Evolutionary conservation across 2,329 filamentous ascomycete genomes (phyloP).

Genomic region (Calonectria leucothoes): DNA sequence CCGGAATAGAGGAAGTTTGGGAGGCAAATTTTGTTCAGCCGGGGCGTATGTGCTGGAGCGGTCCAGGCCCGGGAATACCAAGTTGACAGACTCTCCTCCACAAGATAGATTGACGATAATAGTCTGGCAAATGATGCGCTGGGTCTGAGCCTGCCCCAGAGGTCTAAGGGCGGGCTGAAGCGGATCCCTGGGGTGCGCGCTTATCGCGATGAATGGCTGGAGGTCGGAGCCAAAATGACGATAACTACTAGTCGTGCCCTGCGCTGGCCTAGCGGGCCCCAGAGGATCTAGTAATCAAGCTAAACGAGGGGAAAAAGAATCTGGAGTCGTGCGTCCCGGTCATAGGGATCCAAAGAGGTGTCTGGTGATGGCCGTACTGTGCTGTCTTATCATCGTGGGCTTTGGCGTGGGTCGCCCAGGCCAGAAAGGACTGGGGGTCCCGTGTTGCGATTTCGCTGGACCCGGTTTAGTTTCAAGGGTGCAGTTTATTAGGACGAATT

Average conservation of each 20-base stretch:
- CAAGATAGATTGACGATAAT: constrained; percentile 32
- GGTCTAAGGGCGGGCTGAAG: constrained; percentile 24
- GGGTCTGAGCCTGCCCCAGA: constrained; percentile 21
- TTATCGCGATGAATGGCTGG: constrained; percentile 42
- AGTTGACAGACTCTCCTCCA: constrained; percentile 2
- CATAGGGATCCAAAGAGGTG: constrained; percentile 18
- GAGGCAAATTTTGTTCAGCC: constrained; percentile 31
- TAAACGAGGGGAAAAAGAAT: constrained; percentile 22
- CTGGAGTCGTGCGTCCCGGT: constrained; percentile 20
- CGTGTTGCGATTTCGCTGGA: constrained; percentile 29
- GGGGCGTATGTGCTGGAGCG: constrained; percentile 21
- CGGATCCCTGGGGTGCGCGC: constrained; percentile 41
- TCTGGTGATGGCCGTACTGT: constrained; percentile 31
- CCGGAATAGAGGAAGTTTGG: constrained; percentile 36
- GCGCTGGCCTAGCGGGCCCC: constrained; percentile 27
- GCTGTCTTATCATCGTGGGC: constrained; percentile 34
- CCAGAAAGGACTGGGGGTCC: constrained; percentile 26
- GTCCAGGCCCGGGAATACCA: constrained; percentile 34
- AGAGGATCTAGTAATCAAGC: constrained; percentile 16
- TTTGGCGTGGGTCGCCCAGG: constrained; percentile 19
- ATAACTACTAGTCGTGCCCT: constrained; percentile 26
- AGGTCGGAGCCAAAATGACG: constrained; percentile 31
- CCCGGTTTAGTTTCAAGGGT: constrained; percentile 12
- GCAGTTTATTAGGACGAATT: background rate
- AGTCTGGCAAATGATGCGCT: constrained; percentile 29